A percentile compares a stretch with the other conserved stretches of the same genome.
Conservation (phyloP, 306 rosid species). For the Trichosanthes cucumerina region DNA sequence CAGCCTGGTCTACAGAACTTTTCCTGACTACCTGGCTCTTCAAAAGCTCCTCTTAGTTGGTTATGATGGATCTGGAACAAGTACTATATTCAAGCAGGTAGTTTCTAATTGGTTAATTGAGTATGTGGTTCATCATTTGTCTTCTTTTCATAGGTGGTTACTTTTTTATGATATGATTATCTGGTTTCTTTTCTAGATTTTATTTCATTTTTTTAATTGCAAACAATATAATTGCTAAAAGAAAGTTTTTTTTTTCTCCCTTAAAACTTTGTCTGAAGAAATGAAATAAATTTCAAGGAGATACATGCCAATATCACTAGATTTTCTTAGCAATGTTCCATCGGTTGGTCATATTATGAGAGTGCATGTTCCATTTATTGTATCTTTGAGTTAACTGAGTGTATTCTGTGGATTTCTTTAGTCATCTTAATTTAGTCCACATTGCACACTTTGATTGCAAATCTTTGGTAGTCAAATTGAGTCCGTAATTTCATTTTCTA, state of each 20-base stretch:
- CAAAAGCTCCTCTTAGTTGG: slow-evolving; percentile 95
- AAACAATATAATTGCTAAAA: background rate
- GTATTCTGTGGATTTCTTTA: background rate
- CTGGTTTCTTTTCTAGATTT: background rate
- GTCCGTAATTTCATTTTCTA: background rate
- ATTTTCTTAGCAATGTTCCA: background rate
- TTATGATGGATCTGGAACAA: slow-evolving; percentile 82
- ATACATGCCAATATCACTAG: background rate
- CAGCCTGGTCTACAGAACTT: slow-evolving; percentile 37
- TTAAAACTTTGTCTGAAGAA: background rate
- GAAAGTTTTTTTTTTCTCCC: background rate
- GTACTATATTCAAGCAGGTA: slow-evolving; percentile 99
- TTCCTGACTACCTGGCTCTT: slow-evolving; percentile 72
- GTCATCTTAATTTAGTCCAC: background rate
- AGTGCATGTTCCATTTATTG: background rate
- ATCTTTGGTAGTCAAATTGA: background rate
- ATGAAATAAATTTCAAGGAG: background rate
- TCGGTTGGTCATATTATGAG: background rate
- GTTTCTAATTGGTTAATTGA: slow-evolving; percentile 11
- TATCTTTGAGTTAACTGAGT: background rate
- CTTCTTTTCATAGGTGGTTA: slow-evolving; percentile 6
- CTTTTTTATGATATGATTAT: background rate
- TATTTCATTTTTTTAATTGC: background rate
- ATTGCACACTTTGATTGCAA: background rate
- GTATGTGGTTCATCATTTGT: slow-evolving; percentile 1